Evolutionary conservation across 2,329 filamentous ascomycete species (phyloP).

Genomic region (Nigrospora sphaerica): DNA sequence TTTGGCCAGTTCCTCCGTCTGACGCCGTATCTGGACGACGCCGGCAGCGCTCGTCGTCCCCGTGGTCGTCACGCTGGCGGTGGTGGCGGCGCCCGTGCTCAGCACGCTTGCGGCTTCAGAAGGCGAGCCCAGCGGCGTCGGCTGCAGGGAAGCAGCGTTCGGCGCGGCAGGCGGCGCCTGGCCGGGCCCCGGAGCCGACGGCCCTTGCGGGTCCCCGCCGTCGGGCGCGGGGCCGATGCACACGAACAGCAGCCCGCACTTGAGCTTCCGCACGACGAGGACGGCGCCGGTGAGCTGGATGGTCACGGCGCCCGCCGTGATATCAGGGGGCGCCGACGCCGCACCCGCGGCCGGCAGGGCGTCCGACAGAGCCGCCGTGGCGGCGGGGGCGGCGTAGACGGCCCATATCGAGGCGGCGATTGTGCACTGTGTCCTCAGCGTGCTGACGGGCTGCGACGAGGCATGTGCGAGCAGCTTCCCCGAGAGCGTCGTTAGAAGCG

Average conservation of each 20-base stretch:
- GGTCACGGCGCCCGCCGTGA: conserved; percentile 36
- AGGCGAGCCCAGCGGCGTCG: conserved; percentile 24
- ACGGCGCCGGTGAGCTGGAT: conserved; percentile 53
- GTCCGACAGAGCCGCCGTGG: conserved; percentile 31
- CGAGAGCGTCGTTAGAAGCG: conserved; percentile 51
- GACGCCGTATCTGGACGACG: conserved; percentile 44
- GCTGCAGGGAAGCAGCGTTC: conserved; percentile 18
- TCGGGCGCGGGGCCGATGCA: conserved; percentile 44
- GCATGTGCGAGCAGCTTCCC: conserved; percentile 60
- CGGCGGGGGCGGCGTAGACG: conserved; percentile 40
- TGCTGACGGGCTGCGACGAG: conserved; percentile 45
- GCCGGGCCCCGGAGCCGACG: conserved; percentile 8
- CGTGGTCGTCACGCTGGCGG: conserved; percentile 27
- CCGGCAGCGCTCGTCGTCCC: conserved; percentile 32
- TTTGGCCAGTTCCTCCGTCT: conserved; percentile 50
- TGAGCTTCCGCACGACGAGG: conserved; percentile 50
- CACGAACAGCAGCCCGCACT: conserved; percentile 55
- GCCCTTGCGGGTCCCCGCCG: conserved; percentile 9
- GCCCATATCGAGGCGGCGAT: conserved; percentile 56
- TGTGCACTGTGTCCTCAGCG: conserved; percentile 56
- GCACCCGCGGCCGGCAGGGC: conserved; percentile 25
- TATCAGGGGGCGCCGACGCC: conserved; percentile 4
- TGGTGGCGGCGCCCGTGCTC: conserved; percentile 38
- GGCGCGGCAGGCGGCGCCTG: conserved; percentile 12
- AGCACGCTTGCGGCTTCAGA: conserved; percentile 40